Evolutionary conservation across 768 basidiomycete genomes (phyloP).

Genomic region (Leucogyrophana mollusca): DNA sequence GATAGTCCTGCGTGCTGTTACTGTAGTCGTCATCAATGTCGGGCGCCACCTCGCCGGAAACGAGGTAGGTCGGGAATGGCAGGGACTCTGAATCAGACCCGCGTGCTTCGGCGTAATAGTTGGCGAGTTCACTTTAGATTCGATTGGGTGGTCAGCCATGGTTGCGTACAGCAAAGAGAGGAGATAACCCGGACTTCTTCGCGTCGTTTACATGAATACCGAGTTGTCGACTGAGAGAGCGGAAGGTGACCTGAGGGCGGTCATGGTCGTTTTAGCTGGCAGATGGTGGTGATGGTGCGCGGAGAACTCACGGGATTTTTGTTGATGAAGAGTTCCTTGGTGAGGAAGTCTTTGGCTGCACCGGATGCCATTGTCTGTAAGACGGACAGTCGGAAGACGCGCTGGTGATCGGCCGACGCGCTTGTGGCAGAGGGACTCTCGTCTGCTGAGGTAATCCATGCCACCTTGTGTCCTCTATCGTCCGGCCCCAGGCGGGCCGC

Average conservation of each 20-base stretch:
- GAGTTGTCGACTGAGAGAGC: slow-evolving; percentile 70
- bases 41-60: slow-evolving; percentile 54
- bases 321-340: slow-evolving; percentile 45
- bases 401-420: slow-evolving; percentile 8
- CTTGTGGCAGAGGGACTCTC: slow-evolving; percentile 13
- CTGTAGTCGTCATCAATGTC: slow-evolving; percentile 1
- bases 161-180: not conserved
- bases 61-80: slow-evolving; percentile 62
- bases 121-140: slow-evolving; percentile 61
- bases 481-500: too few relatives aligned
- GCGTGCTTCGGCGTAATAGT: slow-evolving; percentile 47
- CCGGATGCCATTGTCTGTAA: slow-evolving; percentile 28
- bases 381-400: too few relatives aligned
- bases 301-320: slow-evolving; percentile 39
- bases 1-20: slow-evolving; percentile 16
- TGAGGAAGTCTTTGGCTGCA: slow-evolving; percentile 38
- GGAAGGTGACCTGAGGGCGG: slow-evolving; percentile 66
- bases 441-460: too few relatives aligned
- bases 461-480: too few relatives aligned
- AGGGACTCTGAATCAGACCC: slow-evolving; percentile 21
- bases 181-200: slow-evolving; percentile 57
- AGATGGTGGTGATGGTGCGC: not conserved
- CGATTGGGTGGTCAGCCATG: not conserved
- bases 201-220: slow-evolving; percentile 74
- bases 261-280: not conserved